A percentile compares a stretch with the other conserved stretches of the same genome.
These are phyloP conservation scores for Macadamia tetraphylla DNA, from an alignment of 164 flowering plant genomes.

Conservation along the genomic window DNA sequence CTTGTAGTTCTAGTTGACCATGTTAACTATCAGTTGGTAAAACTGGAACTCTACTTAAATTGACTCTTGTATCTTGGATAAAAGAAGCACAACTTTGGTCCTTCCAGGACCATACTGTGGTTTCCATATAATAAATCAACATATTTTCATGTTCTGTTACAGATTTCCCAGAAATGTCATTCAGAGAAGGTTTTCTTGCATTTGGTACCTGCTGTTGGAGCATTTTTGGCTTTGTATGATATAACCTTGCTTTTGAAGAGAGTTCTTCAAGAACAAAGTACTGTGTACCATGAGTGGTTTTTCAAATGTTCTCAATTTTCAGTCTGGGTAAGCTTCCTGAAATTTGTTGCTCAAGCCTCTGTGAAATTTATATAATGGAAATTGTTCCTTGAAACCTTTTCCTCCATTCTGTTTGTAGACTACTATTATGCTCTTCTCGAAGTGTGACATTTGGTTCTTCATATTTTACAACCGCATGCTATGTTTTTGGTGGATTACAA, in stretches of 20 bases:
- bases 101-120: too few relatives aligned
- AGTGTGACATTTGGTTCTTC: constrained; percentile 22
- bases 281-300: constrained; percentile 49
- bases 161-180: constrained; percentile 20
- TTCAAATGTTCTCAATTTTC: constrained; percentile 45
- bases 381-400: background rate
- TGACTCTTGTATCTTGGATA: too few relatives aligned
- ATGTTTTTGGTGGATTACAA: constrained; percentile 74
- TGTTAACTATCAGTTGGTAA: too few relatives aligned
- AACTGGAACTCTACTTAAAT: too few relatives aligned
- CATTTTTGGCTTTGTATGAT: constrained; percentile 38
- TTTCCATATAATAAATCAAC: background rate
- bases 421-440: constrained; percentile 35
- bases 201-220: constrained; percentile 47
- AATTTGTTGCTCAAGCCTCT: background rate
- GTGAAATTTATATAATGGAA: background rate
- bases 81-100: too few relatives aligned
- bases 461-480: constrained; percentile 40
- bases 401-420: constrained; percentile 23
- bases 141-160: background rate
- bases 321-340: constrained; percentile 59
- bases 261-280: constrained; percentile 22
- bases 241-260: constrained; percentile 36
- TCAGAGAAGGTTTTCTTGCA: constrained; percentile 34
- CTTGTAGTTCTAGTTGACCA: too few relatives aligned